Evolutionary conservation across 1,284 basidiomycete species (phyloP).

Genomic region (Anthracocystis walkeri): DNA sequence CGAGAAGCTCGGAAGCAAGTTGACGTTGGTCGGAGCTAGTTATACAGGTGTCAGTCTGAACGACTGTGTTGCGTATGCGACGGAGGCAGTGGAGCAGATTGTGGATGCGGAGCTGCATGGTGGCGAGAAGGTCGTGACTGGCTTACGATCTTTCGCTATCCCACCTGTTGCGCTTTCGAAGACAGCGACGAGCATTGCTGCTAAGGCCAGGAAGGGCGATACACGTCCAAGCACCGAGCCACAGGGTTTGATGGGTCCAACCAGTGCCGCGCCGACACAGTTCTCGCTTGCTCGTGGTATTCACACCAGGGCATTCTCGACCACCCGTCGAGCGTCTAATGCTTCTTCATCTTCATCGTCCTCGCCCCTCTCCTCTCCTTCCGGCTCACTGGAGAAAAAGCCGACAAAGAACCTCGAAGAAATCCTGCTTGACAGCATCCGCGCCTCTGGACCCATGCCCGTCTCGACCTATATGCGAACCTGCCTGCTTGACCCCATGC

Average conservation of each 20-base stretch:
- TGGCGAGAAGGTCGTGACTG: slow-evolving; percentile 26
- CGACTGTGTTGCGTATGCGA: slow-evolving; percentile 77
- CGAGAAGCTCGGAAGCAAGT: slow-evolving; percentile 73
- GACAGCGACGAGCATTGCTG: slow-evolving; percentile 1
- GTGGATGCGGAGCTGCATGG: slow-evolving; percentile 39
- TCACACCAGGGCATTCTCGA: slow-evolving; percentile 28
- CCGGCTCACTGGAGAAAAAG: slow-evolving; percentile 11
- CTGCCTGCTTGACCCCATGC: slow-evolving; percentile 64
- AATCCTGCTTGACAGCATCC: slow-evolving; percentile 45
- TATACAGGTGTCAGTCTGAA: slow-evolving; percentile 89
- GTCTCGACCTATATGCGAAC: slow-evolving; percentile 68
- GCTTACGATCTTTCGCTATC: slow-evolving; percentile 36
- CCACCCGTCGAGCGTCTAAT: background rate
- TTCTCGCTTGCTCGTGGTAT: slow-evolving; percentile 23
- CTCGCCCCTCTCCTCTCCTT: background rate
- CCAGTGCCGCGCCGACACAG: slow-evolving; percentile 13
- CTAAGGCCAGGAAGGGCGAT: slow-evolving; percentile 12
- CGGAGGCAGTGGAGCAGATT: slow-evolving; percentile 42
- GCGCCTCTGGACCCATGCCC: slow-evolving; percentile 62
- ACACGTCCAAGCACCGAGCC: slow-evolving; percentile 9
- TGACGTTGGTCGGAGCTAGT: slow-evolving; percentile 86
- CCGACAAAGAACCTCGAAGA: slow-evolving; percentile 32
- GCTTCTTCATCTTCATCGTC: background rate
- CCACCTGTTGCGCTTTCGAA: slow-evolving; percentile 14
- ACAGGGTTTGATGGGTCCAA: slow-evolving; percentile 36